These are phyloP conservation scores for Pestalotiopsis sp. DNA, from an alignment of 2,329 filamentous ascomycete species.

Conservation along the genomic window DNA sequence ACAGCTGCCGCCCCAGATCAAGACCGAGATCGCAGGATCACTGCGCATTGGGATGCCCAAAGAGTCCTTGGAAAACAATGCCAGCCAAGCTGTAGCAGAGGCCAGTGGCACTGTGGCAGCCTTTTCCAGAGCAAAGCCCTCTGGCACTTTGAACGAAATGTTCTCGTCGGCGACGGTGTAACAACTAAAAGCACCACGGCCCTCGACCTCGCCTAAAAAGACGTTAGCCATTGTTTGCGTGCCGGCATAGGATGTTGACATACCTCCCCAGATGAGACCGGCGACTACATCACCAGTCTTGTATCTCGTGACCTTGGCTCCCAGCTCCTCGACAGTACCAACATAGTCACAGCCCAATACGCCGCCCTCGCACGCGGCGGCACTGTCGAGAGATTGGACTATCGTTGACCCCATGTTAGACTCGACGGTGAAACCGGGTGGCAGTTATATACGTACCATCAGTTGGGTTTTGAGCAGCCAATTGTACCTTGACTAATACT, in stretches of 20 bases:
- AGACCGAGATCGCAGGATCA: neutral
- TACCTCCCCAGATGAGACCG: conserved; percentile 2
- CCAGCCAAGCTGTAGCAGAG: neutral
- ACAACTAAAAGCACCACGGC: neutral
- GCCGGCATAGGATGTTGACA: neutral
- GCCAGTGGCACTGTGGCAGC: conserved; percentile 1
- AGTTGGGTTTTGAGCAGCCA: neutral
- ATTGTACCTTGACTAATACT: neutral
- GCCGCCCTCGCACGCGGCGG: neutral
- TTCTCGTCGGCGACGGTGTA: conserved; percentile 1
- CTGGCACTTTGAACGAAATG: neutral
- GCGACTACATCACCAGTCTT: neutral
- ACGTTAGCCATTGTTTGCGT: neutral
- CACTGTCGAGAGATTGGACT: neutral
- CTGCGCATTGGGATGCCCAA: neutral
- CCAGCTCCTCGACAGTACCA: neutral
- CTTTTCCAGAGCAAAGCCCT: neutral
- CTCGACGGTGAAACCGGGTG: neutral
- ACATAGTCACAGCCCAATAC: conserved; percentile 2
- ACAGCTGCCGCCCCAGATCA: conserved; percentile 2
- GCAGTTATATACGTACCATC: neutral
- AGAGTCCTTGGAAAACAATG: neutral
- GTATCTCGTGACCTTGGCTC: neutral
- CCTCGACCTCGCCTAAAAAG: neutral
- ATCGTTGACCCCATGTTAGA: neutral